Base-by-base conservation (phyloP, 805 yeast species). In the Candida parachauliodes region DNA sequence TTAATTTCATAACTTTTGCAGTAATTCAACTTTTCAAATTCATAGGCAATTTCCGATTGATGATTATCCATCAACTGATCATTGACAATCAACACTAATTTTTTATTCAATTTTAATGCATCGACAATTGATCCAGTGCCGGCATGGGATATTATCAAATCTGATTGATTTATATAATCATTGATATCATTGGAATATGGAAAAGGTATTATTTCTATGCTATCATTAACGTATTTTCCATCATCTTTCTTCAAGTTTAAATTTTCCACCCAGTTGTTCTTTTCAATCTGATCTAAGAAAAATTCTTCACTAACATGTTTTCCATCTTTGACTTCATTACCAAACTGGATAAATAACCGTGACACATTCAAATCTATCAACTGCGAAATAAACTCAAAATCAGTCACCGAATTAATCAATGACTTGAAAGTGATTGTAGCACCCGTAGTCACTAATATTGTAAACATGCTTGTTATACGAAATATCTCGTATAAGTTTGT, bases 41-140 rank as follows among this genome's bases (percentile, higher is more conserved):
- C 57, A 7, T 37, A 50, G 0, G 95, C 93, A 6, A 86, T 79
- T 43, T 89, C 91, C 12, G 60, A 45, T 55, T 89, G 96, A 55
- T 89, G 97, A 54, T 88, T 86, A 54, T 86, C 86, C 86, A 87
- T 84, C n/a, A 93, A 70, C 4, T 57, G 48, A 8, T 73, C 71
- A 55, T 91, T 91, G 7, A 80, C 75, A 20, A 88, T 82, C 5
- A 84, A 88, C 1, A 89, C 62, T 39, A 88, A 60, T 17, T 73
- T 76, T 51, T 77, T 81, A 1, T 59, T 37, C 20, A 52, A 51
- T 16, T 93, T 68, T 25, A 88, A 58, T 0, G 85, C 72, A 51
- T 91, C 98, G 19, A 93, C 57, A 6, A 91, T 84, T 0, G 96
- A 86, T 2, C 98, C 98, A 0, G 98, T 87, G 1, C 83, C 83